phyloP scores from a whole-genome alignment of 2,329 filamentous ascomycete species.

The Xylaria sp. region DNA sequence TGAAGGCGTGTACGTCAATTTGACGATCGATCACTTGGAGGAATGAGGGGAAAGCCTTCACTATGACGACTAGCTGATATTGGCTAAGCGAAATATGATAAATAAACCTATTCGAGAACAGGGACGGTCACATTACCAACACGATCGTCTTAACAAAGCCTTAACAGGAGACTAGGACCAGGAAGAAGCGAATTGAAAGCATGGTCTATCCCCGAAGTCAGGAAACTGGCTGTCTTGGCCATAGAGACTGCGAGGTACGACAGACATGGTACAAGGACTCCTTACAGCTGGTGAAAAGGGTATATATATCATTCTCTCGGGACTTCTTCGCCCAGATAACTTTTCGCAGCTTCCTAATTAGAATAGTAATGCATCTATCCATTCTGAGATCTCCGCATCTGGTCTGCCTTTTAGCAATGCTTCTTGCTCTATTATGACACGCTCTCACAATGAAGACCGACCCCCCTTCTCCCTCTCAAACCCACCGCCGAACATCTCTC shows the following conservation, averaged over 20 bases:
- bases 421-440: not conserved
- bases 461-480: not conserved
- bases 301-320: not conserved
- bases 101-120: not conserved
- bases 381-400: not conserved
- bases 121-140: not conserved
- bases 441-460: not conserved
- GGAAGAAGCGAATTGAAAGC: not conserved
- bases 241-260: not conserved
- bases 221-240: not conserved
- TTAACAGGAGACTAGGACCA: not conserved
- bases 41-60: too few species aligned
- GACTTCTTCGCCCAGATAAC: not conserved
- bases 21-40: too few species aligned
- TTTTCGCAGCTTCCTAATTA: not conserved
- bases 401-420: not conserved
- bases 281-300: not conserved
- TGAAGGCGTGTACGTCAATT: too few species aligned
- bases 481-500: not conserved
- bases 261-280: not conserved
- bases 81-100: too few species aligned
- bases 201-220: not conserved
- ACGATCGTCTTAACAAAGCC: not conserved
- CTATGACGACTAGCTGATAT: too few species aligned
- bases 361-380: not conserved